Conservation (phyloP, 768 basidiomycete species). For the Xerocomus spinulosus region DNA sequence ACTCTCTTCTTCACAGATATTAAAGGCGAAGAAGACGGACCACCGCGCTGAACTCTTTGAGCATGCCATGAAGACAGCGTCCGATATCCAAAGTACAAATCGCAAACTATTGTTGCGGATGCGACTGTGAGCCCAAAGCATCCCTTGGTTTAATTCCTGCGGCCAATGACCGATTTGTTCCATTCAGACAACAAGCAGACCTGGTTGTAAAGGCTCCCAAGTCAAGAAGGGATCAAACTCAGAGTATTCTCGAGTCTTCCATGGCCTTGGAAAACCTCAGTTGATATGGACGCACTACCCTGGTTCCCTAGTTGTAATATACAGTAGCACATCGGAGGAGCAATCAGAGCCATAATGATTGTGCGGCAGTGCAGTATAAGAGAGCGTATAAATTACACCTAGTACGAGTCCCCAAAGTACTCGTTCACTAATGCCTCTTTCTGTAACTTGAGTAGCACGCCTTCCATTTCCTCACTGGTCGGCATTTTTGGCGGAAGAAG, state of each 20-base stretch:
- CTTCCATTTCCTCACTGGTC: slow-evolving; percentile 73
- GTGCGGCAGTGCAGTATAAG: slow-evolving; percentile 8
- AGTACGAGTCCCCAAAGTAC: slow-evolving; percentile 52
- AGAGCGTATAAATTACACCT: slow-evolving; percentile 12
- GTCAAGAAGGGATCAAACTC: slow-evolving; percentile 25
- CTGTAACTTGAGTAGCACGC: slow-evolving; percentile 64
- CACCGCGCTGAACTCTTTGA: slow-evolving; percentile 73
- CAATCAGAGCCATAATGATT: too few relatives aligned
- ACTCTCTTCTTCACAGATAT: slow-evolving; percentile 45
- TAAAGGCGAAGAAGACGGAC: slow-evolving; percentile 76
- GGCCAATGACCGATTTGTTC: not conserved
- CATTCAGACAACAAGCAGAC: slow-evolving; percentile 71
- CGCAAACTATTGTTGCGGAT: slow-evolving; percentile 78
- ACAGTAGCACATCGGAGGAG: too few relatives aligned
- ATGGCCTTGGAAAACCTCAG: slow-evolving; percentile 11
- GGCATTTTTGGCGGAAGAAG: slow-evolving; percentile 76
- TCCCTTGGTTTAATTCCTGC: not conserved
- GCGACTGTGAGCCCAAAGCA: slow-evolving; percentile 58
- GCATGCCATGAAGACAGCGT: slow-evolving; percentile 67
- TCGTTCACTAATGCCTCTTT: slow-evolving; percentile 84
- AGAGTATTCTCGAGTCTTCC: slow-evolving; percentile 14
- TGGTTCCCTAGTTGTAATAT: not conserved
- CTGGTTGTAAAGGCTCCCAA: slow-evolving; percentile 67
- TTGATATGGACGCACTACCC: slow-evolving; percentile 1
- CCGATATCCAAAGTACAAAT: slow-evolving; percentile 67